Percentiles rank a stretch among this genome's conserved stretches.
These are phyloP conservation scores for Pythium myriotylum DNA, from an alignment of 352 stramenopile genomes.

Conservation along the genomic window DNA sequence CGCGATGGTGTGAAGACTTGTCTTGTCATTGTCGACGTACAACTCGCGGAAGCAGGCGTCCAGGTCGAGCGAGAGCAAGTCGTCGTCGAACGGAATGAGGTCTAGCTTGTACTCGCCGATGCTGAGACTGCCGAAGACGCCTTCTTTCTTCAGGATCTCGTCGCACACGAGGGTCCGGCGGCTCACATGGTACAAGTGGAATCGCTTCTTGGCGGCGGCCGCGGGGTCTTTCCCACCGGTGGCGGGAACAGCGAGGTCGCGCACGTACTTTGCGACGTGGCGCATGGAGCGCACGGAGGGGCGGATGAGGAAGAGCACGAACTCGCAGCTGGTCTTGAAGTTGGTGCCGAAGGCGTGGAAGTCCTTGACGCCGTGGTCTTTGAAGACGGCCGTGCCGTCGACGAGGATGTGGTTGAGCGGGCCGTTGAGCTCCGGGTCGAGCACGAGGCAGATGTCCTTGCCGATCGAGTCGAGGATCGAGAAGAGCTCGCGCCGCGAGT, in stretches of 20 bases:
- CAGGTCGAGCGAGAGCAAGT: constrained; percentile 94
- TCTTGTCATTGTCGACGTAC: constrained; percentile 90
- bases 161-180: constrained; percentile 91
- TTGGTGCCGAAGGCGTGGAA: constrained; percentile 83
- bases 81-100: constrained; percentile 95
- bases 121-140: constrained; percentile 84
- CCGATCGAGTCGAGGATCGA: constrained; percentile 83
- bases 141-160: constrained; percentile 91
- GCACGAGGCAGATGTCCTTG: constrained; percentile 88
- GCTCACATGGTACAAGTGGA: constrained; percentile 90
- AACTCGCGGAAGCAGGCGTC: constrained; percentile 85
- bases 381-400: constrained; percentile 83
- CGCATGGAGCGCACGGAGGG: constrained; percentile 75
- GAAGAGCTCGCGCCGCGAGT: constrained; percentile 83
- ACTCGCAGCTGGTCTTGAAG: constrained; percentile 84
- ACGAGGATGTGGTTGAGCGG: constrained; percentile 87
- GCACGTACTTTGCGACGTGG: constrained; percentile 81
- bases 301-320: constrained; percentile 89
- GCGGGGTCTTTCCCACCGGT: constrained; percentile 27
- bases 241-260: constrained; percentile 40
- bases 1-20: constrained; percentile 84
- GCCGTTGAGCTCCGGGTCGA: constrained; percentile 82
- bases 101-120: constrained; percentile 93
- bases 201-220: constrained; percentile 66
- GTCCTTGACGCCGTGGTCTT: constrained; percentile 85